Percentiles rank a stretch among this genome's conserved stretches.
phyloP scores from a whole-genome alignment of 306 rosid genomes.

The Cucurbita pepo region DNA sequence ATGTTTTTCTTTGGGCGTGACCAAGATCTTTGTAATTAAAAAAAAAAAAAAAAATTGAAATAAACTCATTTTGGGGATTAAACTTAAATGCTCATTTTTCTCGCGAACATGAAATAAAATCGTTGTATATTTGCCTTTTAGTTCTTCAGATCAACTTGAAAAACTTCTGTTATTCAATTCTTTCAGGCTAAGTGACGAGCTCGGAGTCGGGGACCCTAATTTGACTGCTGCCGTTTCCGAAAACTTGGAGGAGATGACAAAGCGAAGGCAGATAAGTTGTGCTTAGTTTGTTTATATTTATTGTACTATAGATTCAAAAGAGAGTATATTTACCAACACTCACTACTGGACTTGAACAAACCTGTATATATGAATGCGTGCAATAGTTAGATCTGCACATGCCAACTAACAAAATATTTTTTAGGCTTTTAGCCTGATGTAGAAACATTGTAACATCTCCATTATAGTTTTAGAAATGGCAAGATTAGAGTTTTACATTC shows the following conservation, averaged over 20 bases:
- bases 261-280: conserved; percentile 67
- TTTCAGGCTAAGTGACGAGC: conserved; percentile 56
- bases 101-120: background rate
- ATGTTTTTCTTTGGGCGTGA: no score
- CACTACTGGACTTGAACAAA: background rate
- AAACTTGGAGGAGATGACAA: conserved; percentile 68
- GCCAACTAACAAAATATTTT: background rate
- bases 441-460: background rate
- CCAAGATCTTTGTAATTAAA: no score
- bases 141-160: background rate
- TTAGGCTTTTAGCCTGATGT: conserved; percentile 1
- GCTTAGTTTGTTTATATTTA: conserved; percentile 21
- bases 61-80: background rate
- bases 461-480: background rate
- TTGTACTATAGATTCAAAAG: background rate
- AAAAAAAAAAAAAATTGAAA: background rate
- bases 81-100: background rate
- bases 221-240: conserved; percentile 83
- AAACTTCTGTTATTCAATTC: conserved; percentile 8
- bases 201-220: conserved; percentile 84
- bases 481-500: background rate
- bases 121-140: background rate
- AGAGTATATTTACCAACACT: background rate
- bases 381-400: conserved; percentile 4
- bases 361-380: background rate